Percentiles rank a stretch among this genome's conserved stretches.
Conservation (phyloP, 73 alveolate genomes). For the Tetrahymena malaccensis region DNA sequence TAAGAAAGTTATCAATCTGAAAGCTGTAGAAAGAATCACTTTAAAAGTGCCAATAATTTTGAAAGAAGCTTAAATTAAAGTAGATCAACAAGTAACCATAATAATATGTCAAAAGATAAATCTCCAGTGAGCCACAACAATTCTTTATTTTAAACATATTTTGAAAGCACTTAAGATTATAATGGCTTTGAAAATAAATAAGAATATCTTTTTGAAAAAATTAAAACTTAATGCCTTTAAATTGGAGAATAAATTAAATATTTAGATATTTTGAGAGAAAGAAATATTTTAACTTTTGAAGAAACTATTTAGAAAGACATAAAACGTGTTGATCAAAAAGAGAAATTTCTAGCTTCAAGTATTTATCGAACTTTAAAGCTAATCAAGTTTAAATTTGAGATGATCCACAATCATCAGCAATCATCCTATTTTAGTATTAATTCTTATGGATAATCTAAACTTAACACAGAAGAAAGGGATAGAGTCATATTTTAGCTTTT, state of each 20-base stretch:
- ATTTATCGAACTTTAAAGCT: not conserved
- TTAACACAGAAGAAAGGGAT: not conserved
- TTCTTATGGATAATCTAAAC: not conserved
- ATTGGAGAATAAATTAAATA: not conserved
- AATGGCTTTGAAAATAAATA: not conserved
- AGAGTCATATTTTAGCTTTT: not conserved
- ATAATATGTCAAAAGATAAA: not conserved
- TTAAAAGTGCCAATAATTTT: not conserved
- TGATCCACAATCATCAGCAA: not conserved
- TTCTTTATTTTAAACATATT: not conserved
- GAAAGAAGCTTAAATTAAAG: not conserved
- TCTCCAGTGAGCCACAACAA: not conserved
- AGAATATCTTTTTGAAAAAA: not conserved
- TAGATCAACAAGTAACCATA: not conserved
- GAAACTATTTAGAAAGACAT: not conserved
- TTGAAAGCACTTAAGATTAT: not conserved
- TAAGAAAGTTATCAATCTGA: not conserved
- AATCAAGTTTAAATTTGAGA: not conserved
- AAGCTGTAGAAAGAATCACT: not conserved
- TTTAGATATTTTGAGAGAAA: not conserved
- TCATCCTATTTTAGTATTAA: not conserved
- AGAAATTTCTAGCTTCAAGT: not conserved
- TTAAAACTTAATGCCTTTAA: not conserved
- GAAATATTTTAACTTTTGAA: not conserved
- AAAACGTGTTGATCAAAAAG: not conserved